These are phyloP conservation scores for Leishmania braziliensis DNA, from an alignment of 208 protist species.

Conservation along the genomic window DNA sequence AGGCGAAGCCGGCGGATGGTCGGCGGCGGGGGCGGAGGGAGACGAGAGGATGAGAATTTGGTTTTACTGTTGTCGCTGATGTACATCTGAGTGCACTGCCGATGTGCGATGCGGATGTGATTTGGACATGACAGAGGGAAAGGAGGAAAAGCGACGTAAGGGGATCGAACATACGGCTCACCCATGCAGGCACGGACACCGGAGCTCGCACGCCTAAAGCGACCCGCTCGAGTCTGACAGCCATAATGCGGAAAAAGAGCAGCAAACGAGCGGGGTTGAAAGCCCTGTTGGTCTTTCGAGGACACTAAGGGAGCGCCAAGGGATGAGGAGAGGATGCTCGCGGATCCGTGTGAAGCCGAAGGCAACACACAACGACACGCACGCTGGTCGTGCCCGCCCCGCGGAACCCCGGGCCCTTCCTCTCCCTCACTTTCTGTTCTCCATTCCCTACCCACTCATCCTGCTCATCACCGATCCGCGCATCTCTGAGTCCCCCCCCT, in stretches of 20 bases:
- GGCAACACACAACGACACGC: background rate
- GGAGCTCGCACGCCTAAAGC: background rate
- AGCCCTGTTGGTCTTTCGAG: background rate
- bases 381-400: background rate
- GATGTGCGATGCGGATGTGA: background rate
- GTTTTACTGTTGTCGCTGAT: background rate
- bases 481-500: background rate
- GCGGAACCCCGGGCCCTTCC: background rate
- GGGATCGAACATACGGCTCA: background rate
- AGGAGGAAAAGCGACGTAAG: background rate
- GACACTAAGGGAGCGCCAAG: background rate
- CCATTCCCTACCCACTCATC: background rate
- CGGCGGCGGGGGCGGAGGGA: too few species aligned
- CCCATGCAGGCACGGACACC: background rate
- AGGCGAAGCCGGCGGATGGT: background rate
- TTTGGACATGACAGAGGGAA: background rate
- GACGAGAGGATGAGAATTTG: background rate
- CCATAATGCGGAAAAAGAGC: background rate
- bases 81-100: background rate
- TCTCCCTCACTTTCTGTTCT: background rate
- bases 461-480: background rate
- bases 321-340: background rate
- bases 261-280: background rate
- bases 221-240: too few species aligned
- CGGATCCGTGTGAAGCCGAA: background rate